phyloP scores from a whole-genome alignment of 2,329 filamentous ascomycete species.

The Neofusicoccum ribis region DNA sequence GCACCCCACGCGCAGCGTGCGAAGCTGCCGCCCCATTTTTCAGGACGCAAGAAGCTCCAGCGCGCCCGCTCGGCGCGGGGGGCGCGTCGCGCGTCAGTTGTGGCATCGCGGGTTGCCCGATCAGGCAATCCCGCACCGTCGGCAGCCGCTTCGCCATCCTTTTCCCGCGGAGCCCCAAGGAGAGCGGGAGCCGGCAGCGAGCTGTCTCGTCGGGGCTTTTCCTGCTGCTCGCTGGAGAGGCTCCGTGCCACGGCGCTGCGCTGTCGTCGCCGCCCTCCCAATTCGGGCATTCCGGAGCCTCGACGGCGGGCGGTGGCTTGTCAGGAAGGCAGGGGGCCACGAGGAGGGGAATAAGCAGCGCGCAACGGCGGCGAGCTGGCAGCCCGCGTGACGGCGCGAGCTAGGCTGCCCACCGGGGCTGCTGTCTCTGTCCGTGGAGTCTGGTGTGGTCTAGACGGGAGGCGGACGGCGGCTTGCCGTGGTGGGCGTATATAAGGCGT shows the following conservation, averaged over 20 bases:
- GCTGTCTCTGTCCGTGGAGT: no score
- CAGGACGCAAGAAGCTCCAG: neutral
- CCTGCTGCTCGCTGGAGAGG: no score
- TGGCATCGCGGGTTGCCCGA: neutral
- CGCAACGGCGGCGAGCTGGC: neutral
- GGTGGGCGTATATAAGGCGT: neutral
- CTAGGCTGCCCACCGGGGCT: neutral
- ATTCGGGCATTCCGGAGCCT: constrained; percentile 5
- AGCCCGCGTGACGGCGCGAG: neutral
- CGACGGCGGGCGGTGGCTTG: neutral
- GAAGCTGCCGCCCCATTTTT: no score
- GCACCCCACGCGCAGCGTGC: no score
- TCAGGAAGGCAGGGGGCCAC: neutral
- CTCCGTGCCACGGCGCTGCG: neutral
- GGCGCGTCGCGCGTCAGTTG: neutral
- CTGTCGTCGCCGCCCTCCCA: no score
- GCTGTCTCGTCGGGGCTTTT: neutral
- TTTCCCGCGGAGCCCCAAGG: neutral
- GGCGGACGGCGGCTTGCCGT: no score
- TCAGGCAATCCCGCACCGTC: neutral
- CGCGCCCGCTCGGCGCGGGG: no score
- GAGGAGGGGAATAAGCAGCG: neutral
- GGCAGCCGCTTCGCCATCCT: neutral
- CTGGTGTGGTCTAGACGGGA: neutral
- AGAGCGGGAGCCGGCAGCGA: neutral